Base-by-base conservation (phyloP, 305 asterid species). In the Fraxinus nigra region DNA sequence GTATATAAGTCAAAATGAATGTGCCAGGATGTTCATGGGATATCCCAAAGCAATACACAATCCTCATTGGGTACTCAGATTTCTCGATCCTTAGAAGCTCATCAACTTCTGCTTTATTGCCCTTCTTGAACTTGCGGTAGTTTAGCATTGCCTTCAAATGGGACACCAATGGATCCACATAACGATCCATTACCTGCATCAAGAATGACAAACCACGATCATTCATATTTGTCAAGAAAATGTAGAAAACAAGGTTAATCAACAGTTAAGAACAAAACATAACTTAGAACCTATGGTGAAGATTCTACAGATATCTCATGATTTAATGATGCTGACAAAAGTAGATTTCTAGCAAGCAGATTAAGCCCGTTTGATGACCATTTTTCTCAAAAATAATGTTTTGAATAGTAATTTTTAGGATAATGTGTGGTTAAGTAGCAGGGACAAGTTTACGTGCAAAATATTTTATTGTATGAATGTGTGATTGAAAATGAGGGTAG, bases 21-120 rank as follows among this genome's bases (percentile, higher is more conserved):
- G 98, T 97, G 84, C 99, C 99, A 34, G 99, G 99, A 88, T 97
- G 97, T 81, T 97, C 98, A 72, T 96, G 97, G 84, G 91, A 96
- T 87, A 96, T 89, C 72, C 99, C 98, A 88, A 94, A 93, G 91
- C 94, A 87, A 87, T 96, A 96, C 30, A 92, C 97, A 35, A 96
- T 94, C 87, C 95, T 93, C 94, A 86, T 86, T 70, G 99, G 99
- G 86, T 89, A 80, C 88, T 94, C 98, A 9, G 94, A 90, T 79
- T 96, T 96, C 82, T 96, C 99, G 38, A 86, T 87, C 80, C 88
- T 86, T 75, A 96, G 92, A 84, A 91, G 91, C 83, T 93, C 98
- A 65, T 96, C 99, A 80, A 94, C 91, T 86, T 94, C 99, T 51
- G 92, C 87, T 87, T 94, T 96, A 22, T 84, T 85, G 72, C 99